Percentiles rank a stretch among this genome's conserved stretches.
Conservation (phyloP, 1,139 yeast genomes). For the Lodderomyces margitis region DNA sequence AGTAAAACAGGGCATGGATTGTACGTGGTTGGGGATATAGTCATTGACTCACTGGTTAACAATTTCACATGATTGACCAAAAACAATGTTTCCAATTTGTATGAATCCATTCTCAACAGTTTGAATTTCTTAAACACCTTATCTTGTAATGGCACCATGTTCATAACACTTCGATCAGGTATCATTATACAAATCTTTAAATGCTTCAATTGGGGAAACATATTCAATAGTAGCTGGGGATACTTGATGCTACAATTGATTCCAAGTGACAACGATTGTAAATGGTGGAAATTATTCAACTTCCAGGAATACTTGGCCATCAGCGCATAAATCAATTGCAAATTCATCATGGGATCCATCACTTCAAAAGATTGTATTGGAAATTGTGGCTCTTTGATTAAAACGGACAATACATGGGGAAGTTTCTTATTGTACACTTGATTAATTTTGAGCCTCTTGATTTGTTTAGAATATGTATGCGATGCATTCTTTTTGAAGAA, state of each 20-base stretch:
- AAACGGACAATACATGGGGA: slow-evolving; percentile 26
- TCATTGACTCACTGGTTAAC: slow-evolving; percentile 10
- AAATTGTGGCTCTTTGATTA: slow-evolving; percentile 21
- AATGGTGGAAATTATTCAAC: slow-evolving; percentile 20
- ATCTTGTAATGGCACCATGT: slow-evolving; percentile 22
- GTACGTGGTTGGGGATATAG: slow-evolving; percentile 19
- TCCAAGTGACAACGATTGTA: slow-evolving; percentile 26
- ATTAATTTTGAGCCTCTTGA: slow-evolving; percentile 24
- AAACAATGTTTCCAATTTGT: slow-evolving; percentile 20
- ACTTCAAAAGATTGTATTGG: slow-evolving; percentile 23
- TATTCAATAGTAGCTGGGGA: slow-evolving; percentile 22
- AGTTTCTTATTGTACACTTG: slow-evolving; percentile 21
- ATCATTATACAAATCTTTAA: slow-evolving; percentile 22
- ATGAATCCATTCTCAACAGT: slow-evolving; percentile 4
- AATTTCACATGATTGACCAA: slow-evolving; percentile 30
- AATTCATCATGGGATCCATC: slow-evolving; percentile 23
- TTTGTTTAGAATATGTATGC: slow-evolving; percentile 18
- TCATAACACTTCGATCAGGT: slow-evolving; percentile 17
- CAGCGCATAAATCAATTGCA: slow-evolving; percentile 25
- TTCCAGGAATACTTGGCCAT: slow-evolving; percentile 30
- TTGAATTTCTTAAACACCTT: slow-evolving; percentile 17
- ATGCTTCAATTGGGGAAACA: slow-evolving; percentile 28
- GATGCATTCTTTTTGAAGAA: slow-evolving; percentile 24
- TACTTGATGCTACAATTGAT: slow-evolving; percentile 26
- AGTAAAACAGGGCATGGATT: slow-evolving; percentile 28